Percentiles rank a stretch among this genome's conserved stretches.
Evolutionary conservation across 371 early-diverging fungal genomes (phyloP).

Genomic region (Lichtheimia ramosa): DNA sequence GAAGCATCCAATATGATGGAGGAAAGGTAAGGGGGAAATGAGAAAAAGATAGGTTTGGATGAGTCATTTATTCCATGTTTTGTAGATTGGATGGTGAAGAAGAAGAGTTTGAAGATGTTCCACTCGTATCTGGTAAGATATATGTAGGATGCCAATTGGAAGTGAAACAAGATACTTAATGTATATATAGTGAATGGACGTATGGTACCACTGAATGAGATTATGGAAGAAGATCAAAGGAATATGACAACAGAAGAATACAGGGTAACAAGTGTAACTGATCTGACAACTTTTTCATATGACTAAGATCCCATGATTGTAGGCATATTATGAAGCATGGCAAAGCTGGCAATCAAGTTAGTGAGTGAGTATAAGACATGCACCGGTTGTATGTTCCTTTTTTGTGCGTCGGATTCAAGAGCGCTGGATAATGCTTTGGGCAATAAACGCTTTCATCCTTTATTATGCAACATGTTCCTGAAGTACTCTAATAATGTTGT

Average conservation of each 20-base stretch:
- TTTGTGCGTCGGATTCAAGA: too few species aligned
- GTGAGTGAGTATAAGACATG: neutral
- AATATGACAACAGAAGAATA: slow-evolving; percentile 65
- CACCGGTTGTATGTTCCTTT: neutral
- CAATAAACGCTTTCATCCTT: too few species aligned
- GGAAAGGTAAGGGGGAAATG: slow-evolving; percentile 12
- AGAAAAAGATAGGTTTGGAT: neutral
- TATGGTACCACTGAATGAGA: slow-evolving; percentile 54
- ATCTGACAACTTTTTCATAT: neutral
- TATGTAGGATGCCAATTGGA: neutral
- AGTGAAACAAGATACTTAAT: neutral
- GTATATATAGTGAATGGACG: slow-evolving; percentile 41
- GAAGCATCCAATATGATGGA: slow-evolving; percentile 32
- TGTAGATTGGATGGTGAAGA: slow-evolving; percentile 12
- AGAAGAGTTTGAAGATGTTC: slow-evolving; percentile 42
- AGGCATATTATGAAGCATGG: slow-evolving; percentile 56
- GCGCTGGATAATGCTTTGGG: too few species aligned
- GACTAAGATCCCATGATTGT: slow-evolving; percentile 1
- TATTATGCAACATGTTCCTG: too few species aligned
- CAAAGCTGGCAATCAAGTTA: slow-evolving; percentile 36
- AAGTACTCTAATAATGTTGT: too few species aligned
- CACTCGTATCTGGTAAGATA: slow-evolving; percentile 42
- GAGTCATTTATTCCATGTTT: neutral
- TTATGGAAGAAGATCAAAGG: slow-evolving; percentile 56
- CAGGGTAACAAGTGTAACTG: slow-evolving; percentile 23